These are phyloP conservation scores for Alternaria metachromatica DNA, from an alignment of 2,329 filamentous ascomycete species.

Conservation along the genomic window DNA sequence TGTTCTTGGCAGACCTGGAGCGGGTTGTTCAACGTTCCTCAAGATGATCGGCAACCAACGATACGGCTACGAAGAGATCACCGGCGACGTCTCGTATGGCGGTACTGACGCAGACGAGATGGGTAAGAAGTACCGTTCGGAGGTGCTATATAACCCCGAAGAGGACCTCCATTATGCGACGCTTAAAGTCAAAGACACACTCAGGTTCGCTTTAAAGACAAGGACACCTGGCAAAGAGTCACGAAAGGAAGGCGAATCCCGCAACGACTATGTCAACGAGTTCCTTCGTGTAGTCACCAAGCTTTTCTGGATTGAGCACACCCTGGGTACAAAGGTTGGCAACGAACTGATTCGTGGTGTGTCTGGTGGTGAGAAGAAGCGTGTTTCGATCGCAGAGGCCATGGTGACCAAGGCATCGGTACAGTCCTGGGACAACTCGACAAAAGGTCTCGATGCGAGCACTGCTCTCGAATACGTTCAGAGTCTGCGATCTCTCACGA, in stretches of 20 bases:
- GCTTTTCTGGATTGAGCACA: conserved; percentile 75
- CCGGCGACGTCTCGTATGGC: conserved; percentile 63
- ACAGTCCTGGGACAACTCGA: conserved; percentile 65
- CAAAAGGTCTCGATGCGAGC: conserved; percentile 74
- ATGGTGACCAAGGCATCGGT: conserved; percentile 52
- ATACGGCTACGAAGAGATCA: conserved; percentile 63
- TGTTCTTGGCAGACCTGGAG: conserved; percentile 69
- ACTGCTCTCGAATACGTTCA: conserved; percentile 77
- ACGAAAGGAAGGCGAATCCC: conserved; percentile 67
- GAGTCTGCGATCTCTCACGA: conserved; percentile 68
- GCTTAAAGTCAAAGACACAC: conserved; percentile 76
- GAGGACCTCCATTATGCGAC: conserved; percentile 79
- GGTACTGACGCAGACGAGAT: conserved; percentile 60
- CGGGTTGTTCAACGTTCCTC: conserved; percentile 74
- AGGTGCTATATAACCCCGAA: conserved; percentile 77
- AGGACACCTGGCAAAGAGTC: conserved; percentile 69
- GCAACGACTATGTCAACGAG: conserved; percentile 65
- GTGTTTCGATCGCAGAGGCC: conserved; percentile 57
- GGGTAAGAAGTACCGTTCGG: conserved; percentile 67
- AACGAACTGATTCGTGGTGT: conserved; percentile 74
- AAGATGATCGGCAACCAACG: conserved; percentile 72
- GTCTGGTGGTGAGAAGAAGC: conserved; percentile 57
- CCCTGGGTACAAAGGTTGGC: conserved; percentile 75
- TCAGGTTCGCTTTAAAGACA: conserved; percentile 74
- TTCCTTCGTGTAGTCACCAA: conserved; percentile 73